These are phyloP conservation scores for Penicillium taxi DNA, from an alignment of 495 filamentous ascomycete species.

Conservation along the genomic window DNA sequence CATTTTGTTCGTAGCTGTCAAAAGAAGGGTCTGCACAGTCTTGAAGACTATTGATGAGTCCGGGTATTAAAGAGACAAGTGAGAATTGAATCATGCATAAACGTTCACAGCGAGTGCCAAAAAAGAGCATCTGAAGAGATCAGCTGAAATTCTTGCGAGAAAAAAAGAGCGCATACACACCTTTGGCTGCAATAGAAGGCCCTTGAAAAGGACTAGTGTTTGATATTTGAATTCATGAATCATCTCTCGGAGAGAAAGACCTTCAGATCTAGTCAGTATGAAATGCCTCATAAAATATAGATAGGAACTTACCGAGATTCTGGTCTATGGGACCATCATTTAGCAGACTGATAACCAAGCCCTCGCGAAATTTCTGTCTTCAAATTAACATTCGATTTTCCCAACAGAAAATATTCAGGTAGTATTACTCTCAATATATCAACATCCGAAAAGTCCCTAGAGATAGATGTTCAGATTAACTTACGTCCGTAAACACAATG, in stretches of 20 bases:
- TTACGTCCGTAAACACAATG: too few relatives aligned
- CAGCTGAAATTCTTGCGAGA: constrained; percentile 1
- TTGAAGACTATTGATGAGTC: constrained; percentile 73
- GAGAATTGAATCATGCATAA: constrained; percentile 98
- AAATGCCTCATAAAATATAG: not conserved
- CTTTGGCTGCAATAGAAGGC: constrained; percentile 88
- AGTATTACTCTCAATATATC: constrained; percentile 60
- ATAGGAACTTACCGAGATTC: constrained; percentile 59
- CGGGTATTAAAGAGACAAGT: constrained; percentile 86
- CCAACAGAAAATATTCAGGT: constrained; percentile 2
- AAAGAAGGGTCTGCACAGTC: constrained; percentile 90
- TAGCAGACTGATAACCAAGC: constrained; percentile 57
- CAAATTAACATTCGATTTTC: constrained; percentile 8
- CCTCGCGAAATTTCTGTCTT: constrained; percentile 80
- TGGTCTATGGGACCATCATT: constrained; percentile 70
- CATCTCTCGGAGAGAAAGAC: constrained; percentile 80
- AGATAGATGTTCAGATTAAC: constrained; percentile 2
- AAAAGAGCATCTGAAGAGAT: constrained; percentile 85
- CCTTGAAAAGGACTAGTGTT: constrained; percentile 90
- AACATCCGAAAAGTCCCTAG: constrained; percentile 62
- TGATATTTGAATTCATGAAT: constrained; percentile 90
- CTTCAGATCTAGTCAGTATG: constrained; percentile 31
- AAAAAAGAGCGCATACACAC: constrained; percentile 32
- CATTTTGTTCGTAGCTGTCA: constrained; percentile 67
- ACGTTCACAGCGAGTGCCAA: constrained; percentile 86